These are phyloP conservation scores for Zygosaccharomyces siamensis DNA, from an alignment of 805 yeast species.

Conservation along the genomic window DNA sequence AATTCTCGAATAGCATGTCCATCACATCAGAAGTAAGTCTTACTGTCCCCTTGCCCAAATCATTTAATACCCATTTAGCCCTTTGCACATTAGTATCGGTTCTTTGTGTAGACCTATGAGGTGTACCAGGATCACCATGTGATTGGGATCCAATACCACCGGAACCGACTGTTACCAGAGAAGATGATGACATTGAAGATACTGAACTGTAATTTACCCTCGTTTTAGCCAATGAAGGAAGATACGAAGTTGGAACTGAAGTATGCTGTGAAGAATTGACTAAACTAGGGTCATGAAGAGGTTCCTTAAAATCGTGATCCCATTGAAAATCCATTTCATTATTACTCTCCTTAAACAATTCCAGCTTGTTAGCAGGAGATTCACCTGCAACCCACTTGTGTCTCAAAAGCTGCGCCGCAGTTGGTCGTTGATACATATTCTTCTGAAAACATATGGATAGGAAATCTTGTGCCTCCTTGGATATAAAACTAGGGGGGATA, in stretches of 20 bases:
- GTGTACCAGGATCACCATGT: not conserved
- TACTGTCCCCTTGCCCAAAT: not conserved
- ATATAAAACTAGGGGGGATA: constrained; percentile 32
- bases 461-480: constrained; percentile 62
- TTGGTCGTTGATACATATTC: constrained; percentile 62
- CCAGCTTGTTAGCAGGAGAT: constrained; percentile 18
- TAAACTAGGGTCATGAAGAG: constrained; percentile 1
- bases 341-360: constrained; percentile 24
- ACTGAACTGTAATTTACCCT: constrained; percentile 3
- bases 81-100: not conserved
- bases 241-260: constrained; percentile 1
- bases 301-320: constrained; percentile 31
- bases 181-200: constrained; percentile 1
- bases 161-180: not conserved
- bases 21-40: constrained; percentile 1
- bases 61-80: not conserved
- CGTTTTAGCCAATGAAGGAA: constrained; percentile 4
- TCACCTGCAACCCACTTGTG: constrained; percentile 45
- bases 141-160: not conserved
- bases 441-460: constrained; percentile 64
- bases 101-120: not conserved
- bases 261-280: not conserved
- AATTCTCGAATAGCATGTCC: constrained; percentile 12
- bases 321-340: constrained; percentile 23
- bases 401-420: constrained; percentile 54